Conservation (phyloP, 441 rosid species). For the Isatis lusitanica region DNA sequence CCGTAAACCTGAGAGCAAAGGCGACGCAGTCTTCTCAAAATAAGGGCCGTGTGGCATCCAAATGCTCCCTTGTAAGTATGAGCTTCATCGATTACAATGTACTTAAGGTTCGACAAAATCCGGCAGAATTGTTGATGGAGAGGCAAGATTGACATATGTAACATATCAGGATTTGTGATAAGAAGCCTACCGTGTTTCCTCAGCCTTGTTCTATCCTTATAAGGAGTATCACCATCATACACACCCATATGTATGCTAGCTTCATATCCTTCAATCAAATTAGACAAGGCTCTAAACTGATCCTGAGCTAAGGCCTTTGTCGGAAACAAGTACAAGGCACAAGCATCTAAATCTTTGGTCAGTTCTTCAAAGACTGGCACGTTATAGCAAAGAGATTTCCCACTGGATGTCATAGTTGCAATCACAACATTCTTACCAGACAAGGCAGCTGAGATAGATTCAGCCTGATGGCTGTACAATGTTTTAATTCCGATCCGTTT, state of each 20-base stretch:
- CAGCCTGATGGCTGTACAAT: conserved; percentile 93
- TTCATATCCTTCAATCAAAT: no score
- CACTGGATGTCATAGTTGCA: conserved; percentile 98
- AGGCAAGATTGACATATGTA: conserved; percentile 88
- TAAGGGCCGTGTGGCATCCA: conserved; percentile 95
- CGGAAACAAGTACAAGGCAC: conserved; percentile 93
- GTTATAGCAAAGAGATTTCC: conserved; percentile 98
- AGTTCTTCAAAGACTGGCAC: conserved; percentile 86
- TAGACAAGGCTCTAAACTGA: no score
- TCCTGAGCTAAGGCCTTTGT: conserved; percentile 80
- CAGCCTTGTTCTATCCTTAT: conserved; percentile 65
- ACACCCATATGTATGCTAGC: conserved; percentile 58
- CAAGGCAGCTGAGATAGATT: conserved; percentile 73
- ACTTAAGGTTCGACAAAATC: conserved; percentile 86
- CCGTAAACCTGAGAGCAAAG: conserved; percentile 94
- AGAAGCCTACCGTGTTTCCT: conserved; percentile 82
- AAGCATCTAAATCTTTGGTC: conserved; percentile 60
- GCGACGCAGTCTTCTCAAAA: conserved; percentile 88
- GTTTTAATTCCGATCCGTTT: conserved; percentile 64
- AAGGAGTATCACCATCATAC: conserved; percentile 94
- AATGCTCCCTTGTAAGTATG: conserved; percentile 96
- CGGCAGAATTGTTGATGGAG: conserved; percentile 73
- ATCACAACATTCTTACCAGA: conserved; percentile 81
- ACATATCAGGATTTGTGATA: conserved; percentile 99
- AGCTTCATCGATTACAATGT: conserved; percentile 91